Evolutionary conservation across 805 yeast genomes (phyloP).

Genomic region (Cyberlindnera subsufficiens): DNA sequence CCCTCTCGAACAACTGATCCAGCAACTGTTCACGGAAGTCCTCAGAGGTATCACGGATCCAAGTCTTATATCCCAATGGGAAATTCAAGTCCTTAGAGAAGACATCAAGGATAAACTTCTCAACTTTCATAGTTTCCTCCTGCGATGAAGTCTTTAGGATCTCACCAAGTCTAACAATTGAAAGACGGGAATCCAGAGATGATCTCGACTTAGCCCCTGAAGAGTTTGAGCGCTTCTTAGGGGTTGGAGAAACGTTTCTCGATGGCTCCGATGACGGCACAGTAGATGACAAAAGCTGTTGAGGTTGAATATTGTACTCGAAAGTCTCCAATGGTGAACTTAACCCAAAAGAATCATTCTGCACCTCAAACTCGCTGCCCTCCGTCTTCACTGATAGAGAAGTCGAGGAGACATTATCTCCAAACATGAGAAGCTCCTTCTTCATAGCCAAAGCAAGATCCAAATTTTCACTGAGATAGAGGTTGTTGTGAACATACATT

Average conservation of each 20-base stretch:
- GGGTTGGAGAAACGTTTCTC: not conserved
- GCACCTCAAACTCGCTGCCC: no score
- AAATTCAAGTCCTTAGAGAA: slow-evolving; percentile 58
- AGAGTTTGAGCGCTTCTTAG: not conserved
- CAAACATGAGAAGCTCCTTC: no score
- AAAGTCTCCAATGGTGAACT: no score
- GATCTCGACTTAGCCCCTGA: slow-evolving; percentile 3
- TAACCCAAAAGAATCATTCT: no score
- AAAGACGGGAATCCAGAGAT: slow-evolving; percentile 47
- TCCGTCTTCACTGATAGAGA: no score
- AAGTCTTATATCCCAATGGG: slow-evolving; percentile 70
- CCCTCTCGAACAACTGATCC: slow-evolving; percentile 38
- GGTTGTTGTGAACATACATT: no score
- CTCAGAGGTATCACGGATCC: slow-evolving; percentile 75
- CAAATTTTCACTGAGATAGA: no score
- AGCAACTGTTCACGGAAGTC: slow-evolving; percentile 44
- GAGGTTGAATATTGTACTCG: no score
- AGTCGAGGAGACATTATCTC: no score
- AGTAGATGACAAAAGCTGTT: no score
- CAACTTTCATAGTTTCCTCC: slow-evolving; percentile 51
- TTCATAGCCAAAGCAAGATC: no score
- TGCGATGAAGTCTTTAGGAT: slow-evolving; percentile 44
- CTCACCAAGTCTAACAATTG: slow-evolving; percentile 48
- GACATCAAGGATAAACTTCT: slow-evolving; percentile 44
- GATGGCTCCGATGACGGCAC: no score